Conservation (phyloP, 1,284 basidiomycete genomes). For the Microbotryum intermedium region DNA sequence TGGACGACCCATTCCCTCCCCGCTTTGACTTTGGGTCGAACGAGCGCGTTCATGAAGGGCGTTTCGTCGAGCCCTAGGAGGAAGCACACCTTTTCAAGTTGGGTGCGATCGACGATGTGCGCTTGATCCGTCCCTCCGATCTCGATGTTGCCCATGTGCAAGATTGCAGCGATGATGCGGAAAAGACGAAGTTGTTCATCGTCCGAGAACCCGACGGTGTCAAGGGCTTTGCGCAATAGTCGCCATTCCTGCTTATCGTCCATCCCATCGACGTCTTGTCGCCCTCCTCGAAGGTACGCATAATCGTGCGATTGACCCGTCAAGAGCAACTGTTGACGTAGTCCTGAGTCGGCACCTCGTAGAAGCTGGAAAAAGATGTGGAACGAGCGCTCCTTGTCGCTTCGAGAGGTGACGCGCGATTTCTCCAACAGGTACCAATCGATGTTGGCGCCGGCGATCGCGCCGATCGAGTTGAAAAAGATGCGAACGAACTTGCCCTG, state of each 20-base stretch:
- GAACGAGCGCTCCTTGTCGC: conserved; percentile 82
- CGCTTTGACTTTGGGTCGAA: conserved; percentile 82
- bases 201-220: conserved; percentile 75
- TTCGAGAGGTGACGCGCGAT: conserved; percentile 83
- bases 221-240: conserved; percentile 64
- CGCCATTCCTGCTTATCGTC: conserved; percentile 87
- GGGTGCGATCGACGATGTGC: conserved; percentile 48
- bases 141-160: conserved; percentile 90
- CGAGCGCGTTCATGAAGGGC: conserved; percentile 79
- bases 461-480: conserved; percentile 84
- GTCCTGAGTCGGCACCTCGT: conserved; percentile 36
- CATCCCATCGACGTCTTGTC: conserved; percentile 86
- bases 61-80: conserved; percentile 74
- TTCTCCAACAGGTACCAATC: conserved; percentile 99
- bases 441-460: conserved; percentile 95
- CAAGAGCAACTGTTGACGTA: not conserved
- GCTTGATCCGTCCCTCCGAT: conserved; percentile 72
- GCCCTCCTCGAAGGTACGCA: conserved; percentile 81
- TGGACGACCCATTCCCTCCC: conserved; percentile 97
- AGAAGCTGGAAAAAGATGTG: conserved; percentile 94
- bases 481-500: conserved; percentile 92
- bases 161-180: conserved; percentile 82
- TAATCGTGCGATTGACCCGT: conserved; percentile 58
- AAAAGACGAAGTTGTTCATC: conserved; percentile 88
- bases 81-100: conserved; percentile 75